Conservation (phyloP, 805 yeast species). For the Suhomyces sp. region DNA sequence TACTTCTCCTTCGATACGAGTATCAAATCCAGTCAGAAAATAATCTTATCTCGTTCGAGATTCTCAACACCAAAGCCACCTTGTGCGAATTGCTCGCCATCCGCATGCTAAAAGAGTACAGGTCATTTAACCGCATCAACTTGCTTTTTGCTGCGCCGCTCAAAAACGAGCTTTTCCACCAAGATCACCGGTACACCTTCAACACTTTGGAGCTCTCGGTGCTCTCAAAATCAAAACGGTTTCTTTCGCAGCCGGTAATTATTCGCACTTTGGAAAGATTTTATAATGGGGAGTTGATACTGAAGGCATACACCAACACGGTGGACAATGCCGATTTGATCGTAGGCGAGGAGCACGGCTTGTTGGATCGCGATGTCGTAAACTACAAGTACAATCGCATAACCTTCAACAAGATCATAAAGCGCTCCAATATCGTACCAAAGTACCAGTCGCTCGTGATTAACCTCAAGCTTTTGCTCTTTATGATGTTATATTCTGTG, state of each 20-base stretch:
- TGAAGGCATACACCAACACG: slow-evolving; percentile 20
- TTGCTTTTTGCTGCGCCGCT: slow-evolving; percentile 47
- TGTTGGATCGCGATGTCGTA: slow-evolving; percentile 14
- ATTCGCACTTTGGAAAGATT: slow-evolving; percentile 45
- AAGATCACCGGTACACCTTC: slow-evolving; percentile 20
- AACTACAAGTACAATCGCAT: slow-evolving; percentile 32
- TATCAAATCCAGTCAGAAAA: slow-evolving; percentile 38
- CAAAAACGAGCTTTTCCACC: slow-evolving; percentile 27
- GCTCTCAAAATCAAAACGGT: slow-evolving; percentile 49
- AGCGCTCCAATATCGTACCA: slow-evolving; percentile 35
- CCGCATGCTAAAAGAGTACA: slow-evolving; percentile 46
- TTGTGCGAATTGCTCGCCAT: slow-evolving; percentile 54
- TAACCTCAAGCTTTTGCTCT: slow-evolving; percentile 31
- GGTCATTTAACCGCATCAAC: slow-evolving; percentile 41
- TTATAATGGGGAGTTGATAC: slow-evolving; percentile 49
- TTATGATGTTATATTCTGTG: slow-evolving; percentile 29
- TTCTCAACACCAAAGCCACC: slow-evolving; percentile 43
- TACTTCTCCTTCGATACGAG: slow-evolving; percentile 36
- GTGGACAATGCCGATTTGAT: slow-evolving; percentile 15
- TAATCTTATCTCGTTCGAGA: slow-evolving; percentile 35
- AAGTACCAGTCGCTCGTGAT: slow-evolving; percentile 41
- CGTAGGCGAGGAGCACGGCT: slow-evolving; percentile 9
- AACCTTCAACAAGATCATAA: slow-evolving; percentile 27
- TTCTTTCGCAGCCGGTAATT: slow-evolving; percentile 51
- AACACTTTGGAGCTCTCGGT: slow-evolving; percentile 52